These are phyloP conservation scores for Arthrobotrys sphaeroides DNA, from an alignment of 2,329 filamentous ascomycete genomes.

Conservation along the genomic window DNA sequence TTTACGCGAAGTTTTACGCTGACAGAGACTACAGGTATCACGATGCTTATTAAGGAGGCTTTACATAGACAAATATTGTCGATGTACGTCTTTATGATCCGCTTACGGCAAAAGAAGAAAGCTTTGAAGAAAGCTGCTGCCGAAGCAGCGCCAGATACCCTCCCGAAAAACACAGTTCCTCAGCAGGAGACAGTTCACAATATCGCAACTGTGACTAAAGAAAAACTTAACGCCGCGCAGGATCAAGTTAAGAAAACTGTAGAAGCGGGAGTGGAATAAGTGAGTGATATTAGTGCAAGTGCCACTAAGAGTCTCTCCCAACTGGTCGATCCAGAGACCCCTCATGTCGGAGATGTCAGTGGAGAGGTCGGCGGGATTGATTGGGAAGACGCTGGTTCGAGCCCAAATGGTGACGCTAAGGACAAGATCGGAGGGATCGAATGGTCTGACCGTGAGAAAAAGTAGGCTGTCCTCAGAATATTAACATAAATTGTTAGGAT, in stretches of 20 bases:
- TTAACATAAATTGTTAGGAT: too few relatives aligned
- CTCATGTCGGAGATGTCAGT: constrained; percentile 26
- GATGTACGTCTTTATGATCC: constrained; percentile 73
- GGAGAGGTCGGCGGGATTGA: constrained; percentile 38
- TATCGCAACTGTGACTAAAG: background rate
- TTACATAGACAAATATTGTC: constrained; percentile 77
- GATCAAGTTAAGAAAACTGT: background rate
- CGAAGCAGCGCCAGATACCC: background rate
- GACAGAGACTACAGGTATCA: constrained; percentile 64
- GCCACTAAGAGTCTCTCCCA: background rate
- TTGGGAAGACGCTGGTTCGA: background rate
- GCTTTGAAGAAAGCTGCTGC: background rate
- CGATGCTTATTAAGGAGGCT: constrained; percentile 84
- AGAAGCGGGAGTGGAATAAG: background rate
- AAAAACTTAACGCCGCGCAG: background rate
- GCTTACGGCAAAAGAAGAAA: constrained; percentile 23
- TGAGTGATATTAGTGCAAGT: background rate
- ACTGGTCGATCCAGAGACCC: background rate
- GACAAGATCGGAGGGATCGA: background rate
- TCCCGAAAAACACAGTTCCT: background rate
- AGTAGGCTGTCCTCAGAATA: too few relatives aligned
- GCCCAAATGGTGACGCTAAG: background rate
- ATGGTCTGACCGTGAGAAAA: background rate
- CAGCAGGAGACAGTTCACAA: background rate
- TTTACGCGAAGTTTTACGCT: background rate